Evolutionary conservation across 306 rosid genomes (phyloP).

Genomic region (Lathyrus tuberosus): DNA sequence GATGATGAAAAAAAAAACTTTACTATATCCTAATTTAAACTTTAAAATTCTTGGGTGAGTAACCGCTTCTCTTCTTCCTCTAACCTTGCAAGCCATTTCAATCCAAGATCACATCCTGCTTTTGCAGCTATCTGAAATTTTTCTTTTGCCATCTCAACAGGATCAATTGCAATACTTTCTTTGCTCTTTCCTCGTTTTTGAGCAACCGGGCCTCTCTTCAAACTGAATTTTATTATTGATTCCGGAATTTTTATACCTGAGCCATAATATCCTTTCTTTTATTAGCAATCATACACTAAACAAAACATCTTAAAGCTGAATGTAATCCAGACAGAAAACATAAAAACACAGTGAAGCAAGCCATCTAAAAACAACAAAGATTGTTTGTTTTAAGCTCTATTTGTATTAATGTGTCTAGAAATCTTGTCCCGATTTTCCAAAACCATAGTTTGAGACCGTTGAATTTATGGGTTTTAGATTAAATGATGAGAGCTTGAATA

Average conservation of each 20-base stretch:
- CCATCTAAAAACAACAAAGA: conserved; percentile 17
- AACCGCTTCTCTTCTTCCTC: conserved; percentile 76
- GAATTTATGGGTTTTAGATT: not conserved
- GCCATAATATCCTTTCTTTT: conserved; percentile 28
- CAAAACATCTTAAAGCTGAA: conserved; percentile 13
- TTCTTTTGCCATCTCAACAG: conserved; percentile 81
- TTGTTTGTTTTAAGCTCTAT: no score
- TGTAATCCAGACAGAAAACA: conserved; percentile 24
- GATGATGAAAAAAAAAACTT: not conserved
- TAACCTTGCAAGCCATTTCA: conserved; percentile 81
- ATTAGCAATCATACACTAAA: conserved; percentile 18
- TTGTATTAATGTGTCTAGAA: not conserved
- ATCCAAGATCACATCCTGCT: conserved; percentile 88
- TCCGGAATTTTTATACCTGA: conserved; percentile 81
- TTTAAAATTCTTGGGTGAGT: conserved; percentile 32
- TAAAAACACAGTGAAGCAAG: conserved; percentile 19
- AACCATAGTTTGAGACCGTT: not conserved
- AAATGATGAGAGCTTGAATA: not conserved
- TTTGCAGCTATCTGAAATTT: conserved; percentile 80
- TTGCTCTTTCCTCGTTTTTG: conserved; percentile 50
- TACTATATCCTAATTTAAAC: not conserved
- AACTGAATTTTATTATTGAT: conserved; percentile 51
- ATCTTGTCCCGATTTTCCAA: not conserved
- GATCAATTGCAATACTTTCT: conserved; percentile 47
- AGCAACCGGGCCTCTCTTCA: conserved; percentile 52